phyloP scores from a whole-genome alignment of 306 rosid species.

The Ammopiptanthus mongolicus region DNA sequence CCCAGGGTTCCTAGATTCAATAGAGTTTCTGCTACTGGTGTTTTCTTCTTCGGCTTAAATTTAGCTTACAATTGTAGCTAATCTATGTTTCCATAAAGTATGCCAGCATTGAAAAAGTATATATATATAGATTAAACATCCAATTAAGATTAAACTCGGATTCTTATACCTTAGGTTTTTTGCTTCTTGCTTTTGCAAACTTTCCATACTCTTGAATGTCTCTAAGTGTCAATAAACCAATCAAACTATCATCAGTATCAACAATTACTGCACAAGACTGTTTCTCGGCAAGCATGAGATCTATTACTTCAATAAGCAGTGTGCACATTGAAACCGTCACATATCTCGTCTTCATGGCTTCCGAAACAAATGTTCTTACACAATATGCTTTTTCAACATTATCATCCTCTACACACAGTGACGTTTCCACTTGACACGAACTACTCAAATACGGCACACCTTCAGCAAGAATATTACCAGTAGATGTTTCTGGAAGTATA shows the following conservation, averaged over 20 bases:
- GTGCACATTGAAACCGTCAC: constrained; percentile 61
- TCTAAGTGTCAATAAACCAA: constrained; percentile 71
- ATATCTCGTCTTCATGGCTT: constrained; percentile 88
- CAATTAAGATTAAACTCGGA: constrained; percentile 10
- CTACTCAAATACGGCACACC: constrained; percentile 33
- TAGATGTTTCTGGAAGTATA: constrained; percentile 36
- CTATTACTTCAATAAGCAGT: constrained; percentile 58
- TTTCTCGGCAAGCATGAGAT: constrained; percentile 82
- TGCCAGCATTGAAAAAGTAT: constrained; percentile 2
- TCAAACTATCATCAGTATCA: constrained; percentile 48
- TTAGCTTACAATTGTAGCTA: constrained; percentile 1
- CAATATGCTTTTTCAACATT: constrained; percentile 35
- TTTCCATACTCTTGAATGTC: constrained; percentile 67
- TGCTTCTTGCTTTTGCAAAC: constrained; percentile 50
- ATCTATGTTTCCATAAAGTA: not conserved
- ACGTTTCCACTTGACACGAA: constrained; percentile 73
- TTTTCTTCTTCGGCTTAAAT: not conserved
- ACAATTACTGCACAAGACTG: constrained; percentile 86
- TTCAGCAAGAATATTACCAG: constrained; percentile 26
- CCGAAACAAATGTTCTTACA: constrained; percentile 55
- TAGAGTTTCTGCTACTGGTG: not conserved
- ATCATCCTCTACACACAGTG: constrained; percentile 53
- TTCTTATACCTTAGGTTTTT: constrained; percentile 53
- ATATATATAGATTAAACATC: not conserved
- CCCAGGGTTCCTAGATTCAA: not conserved